Evolutionary conservation across 1,284 basidiomycete genomes (phyloP).

Genomic region (Cystobasidium sp.): DNA sequence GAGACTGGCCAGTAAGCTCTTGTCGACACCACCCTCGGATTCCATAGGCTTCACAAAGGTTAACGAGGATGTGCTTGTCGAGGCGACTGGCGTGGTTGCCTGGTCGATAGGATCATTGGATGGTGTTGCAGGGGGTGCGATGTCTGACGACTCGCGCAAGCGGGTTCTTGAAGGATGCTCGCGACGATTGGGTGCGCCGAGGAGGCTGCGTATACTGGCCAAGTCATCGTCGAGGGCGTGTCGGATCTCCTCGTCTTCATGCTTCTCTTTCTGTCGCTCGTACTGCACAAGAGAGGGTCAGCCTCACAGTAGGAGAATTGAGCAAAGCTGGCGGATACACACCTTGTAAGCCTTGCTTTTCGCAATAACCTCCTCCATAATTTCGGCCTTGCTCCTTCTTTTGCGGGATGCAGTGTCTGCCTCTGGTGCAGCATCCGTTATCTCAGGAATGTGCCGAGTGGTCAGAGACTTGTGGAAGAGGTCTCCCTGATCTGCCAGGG

Average conservation of each 20-base stretch:
- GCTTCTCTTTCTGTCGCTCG: conserved; percentile 82
- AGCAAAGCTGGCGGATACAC: background rate
- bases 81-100: background rate
- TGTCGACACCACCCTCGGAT: conserved; percentile 50
- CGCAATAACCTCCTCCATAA: conserved; percentile 97
- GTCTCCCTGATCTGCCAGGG: conserved; percentile 33
- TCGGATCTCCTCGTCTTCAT: conserved; percentile 82
- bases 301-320: background rate
- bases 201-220: conserved; percentile 75
- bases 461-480: conserved; percentile 35
- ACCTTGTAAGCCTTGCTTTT: conserved; percentile 97
- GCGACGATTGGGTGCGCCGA: conserved; percentile 61
- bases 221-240: conserved; percentile 88
- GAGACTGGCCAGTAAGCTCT: conserved; percentile 51
- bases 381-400: conserved; percentile 91
- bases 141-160: conserved; percentile 33
- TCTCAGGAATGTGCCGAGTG: conserved; percentile 7
- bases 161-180: conserved; percentile 8
- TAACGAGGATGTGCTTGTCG: conserved; percentile 43
- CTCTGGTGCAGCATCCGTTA: background rate
- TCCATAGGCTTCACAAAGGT: conserved; percentile 46
- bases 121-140: background rate
- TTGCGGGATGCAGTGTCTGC: conserved; percentile 58
- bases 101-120: background rate
- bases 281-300: conserved; percentile 62